Base-by-base conservation (phyloP, 2,329 filamentous ascomycete genomes). In the Pseudogymnoascus sp. region DNA sequence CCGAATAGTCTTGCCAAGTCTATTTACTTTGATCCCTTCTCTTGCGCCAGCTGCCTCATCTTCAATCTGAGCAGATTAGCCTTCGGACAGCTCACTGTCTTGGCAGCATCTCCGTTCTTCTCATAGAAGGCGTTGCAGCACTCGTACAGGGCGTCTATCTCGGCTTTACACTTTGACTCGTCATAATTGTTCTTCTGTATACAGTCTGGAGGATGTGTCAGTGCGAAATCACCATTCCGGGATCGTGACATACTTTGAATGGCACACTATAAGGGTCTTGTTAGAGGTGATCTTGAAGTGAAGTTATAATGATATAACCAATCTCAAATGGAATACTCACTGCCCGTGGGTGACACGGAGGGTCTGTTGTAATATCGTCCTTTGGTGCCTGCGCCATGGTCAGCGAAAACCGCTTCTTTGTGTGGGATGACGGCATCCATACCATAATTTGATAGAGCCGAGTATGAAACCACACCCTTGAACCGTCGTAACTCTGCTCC, bases 61-160 rank as follows among this genome's bases (percentile, higher is more conserved):
- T 96, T 97, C 67, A 97, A 78, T 74, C 85, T 85, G 64, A 99
- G 78, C 63, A 97, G 79, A 68, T 81, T 84, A 6, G 90, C 84
- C 73, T 93, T 93, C 0, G 95, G 95, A 73, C 95, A 99, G 78
- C 90, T 95, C 19, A 87, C 85, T 1, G 88, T 89, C 44, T 82
- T 86, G 33, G 90, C 92, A 24, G 86, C 77, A 63, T 96, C 87
- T 14, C 95, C 93, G 65, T 90, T 84, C 64, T 84, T 82, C 70
- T 87, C 79, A 76, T 99, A 97, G 74, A 97, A 96, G 11, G 85
- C 83, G 71, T 93, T 87, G 76, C 95, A 99, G 77, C 95, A 99
- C 69, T 95, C 88, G 76, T 97, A 99, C 24, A 99, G 79, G 2
- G 91, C 90, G 73, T 93, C 87, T 63, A 99, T 83, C 71, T 91